Evolutionary conservation across 805 yeast genomes (phyloP).

Genomic region (Kuraishia molischiana): DNA sequence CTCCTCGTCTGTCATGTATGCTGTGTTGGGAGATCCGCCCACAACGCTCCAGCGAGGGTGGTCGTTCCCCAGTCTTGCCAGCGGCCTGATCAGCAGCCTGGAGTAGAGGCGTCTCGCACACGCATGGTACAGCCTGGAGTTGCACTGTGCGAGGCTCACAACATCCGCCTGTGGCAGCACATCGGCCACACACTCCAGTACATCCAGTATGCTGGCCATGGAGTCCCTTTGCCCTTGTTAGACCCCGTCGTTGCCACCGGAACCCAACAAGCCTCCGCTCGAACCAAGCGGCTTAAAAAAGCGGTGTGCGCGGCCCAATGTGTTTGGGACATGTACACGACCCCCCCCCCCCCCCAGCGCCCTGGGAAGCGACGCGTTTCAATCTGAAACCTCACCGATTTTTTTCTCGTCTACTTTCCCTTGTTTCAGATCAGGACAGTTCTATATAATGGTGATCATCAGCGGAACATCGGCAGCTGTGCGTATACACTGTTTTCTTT

Average conservation of each 20-base stretch:
- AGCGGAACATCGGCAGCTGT: constrained; percentile 41
- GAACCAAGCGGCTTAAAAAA: too few species aligned
- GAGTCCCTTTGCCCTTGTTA: too few species aligned
- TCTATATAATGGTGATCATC: constrained; percentile 30
- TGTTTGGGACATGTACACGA: too few species aligned
- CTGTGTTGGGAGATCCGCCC: constrained; percentile 21
- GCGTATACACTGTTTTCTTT: constrained; percentile 16
- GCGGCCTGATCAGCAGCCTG: constrained; percentile 23
- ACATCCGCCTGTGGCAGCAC: constrained; percentile 30
- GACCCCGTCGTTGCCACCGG: too few species aligned
- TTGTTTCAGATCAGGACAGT: background rate
- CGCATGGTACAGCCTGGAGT: constrained; percentile 18
- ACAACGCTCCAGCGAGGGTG: constrained; percentile 28
- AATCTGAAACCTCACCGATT: too few species aligned
- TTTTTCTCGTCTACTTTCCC: background rate
- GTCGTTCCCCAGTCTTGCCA: constrained; percentile 19
- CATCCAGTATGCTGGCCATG: too few species aligned
- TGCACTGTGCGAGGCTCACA: constrained; percentile 20
- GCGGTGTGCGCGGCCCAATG: too few species aligned
- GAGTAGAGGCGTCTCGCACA: constrained; percentile 25
- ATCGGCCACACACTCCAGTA: constrained; percentile 12
- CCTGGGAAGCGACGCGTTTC: too few species aligned
- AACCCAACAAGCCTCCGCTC: too few species aligned
- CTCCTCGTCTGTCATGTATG: constrained; percentile 22
- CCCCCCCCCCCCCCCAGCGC: too few species aligned